Evolutionary conservation across 1,284 basidiomycete species (phyloP).

Genomic region (Omphalotus olearius): DNA sequence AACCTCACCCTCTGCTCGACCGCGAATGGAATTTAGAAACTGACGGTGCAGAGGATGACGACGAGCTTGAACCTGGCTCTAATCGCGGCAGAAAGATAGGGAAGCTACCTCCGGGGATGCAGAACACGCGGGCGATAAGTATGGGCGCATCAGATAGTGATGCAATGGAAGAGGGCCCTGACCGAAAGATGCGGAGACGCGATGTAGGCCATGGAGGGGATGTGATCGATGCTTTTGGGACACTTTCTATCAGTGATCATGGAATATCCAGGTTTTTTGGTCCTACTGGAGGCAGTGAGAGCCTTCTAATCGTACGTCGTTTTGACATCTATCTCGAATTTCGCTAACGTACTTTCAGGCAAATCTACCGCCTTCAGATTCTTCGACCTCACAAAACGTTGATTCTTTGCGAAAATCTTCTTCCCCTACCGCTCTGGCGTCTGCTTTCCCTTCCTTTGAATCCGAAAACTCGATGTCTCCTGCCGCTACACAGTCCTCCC

Average conservation of each 20-base stretch:
- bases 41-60: conserved; percentile 33
- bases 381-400: neutral
- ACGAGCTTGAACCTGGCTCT: conserved; percentile 13
- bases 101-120: conserved; percentile 3
- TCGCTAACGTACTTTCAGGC: conserved; percentile 6
- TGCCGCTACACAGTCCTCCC: conserved; percentile 5
- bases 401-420: conserved; percentile 4
- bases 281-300: conserved; percentile 56
- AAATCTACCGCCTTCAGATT: conserved; percentile 7
- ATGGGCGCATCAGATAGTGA: conserved; percentile 18
- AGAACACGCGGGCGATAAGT: conserved; percentile 14
- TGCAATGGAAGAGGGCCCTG: conserved; percentile 10
- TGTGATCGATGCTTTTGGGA: conserved; percentile 53
- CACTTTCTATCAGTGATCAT: conserved; percentile 55
- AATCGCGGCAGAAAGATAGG: conserved; percentile 7
- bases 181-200: neutral
- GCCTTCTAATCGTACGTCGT: conserved; percentile 7
- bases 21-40: conserved; percentile 42
- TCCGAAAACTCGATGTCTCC: conserved; percentile 8
- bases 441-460: no score
- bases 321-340: neutral
- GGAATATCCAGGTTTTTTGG: conserved; percentile 63
- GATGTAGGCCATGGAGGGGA: conserved; percentile 24
- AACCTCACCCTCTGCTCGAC: conserved; percentile 61
- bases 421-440: neutral